Evolutionary conservation across 176 grass and related monocot species (phyloP).

Genomic region (Lolium rigidum): DNA sequence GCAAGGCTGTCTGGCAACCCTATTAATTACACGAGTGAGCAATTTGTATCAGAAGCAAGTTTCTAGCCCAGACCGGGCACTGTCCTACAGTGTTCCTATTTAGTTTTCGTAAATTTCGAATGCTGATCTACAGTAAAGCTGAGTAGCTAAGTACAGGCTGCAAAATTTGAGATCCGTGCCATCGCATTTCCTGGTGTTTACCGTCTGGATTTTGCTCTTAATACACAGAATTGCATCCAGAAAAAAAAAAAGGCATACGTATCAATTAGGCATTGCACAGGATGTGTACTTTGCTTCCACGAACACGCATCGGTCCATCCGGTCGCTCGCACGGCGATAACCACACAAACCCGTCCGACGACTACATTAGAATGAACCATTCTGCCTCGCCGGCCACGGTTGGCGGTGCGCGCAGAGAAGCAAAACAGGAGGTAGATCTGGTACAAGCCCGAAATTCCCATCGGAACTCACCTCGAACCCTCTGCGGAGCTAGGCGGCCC

Average conservation of each 20-base stretch:
- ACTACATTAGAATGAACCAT: not conserved
- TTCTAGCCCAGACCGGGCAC: not conserved
- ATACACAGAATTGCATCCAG: not conserved
- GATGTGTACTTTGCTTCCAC: no score
- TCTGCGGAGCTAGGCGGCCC: not conserved
- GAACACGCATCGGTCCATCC: no score
- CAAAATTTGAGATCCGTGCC: not conserved
- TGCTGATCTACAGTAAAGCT: not conserved
- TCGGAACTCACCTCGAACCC: not conserved
- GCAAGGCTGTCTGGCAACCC: not conserved
- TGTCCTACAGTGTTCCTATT: not conserved
- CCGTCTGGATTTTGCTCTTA: not conserved
- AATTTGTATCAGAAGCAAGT: not conserved
- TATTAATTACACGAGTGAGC: not conserved
- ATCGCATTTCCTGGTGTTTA: not conserved
- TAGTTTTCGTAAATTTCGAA: not conserved
- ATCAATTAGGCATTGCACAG: not conserved
- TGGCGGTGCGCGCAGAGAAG: no score
- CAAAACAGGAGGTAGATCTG: not conserved
- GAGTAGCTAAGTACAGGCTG: not conserved
- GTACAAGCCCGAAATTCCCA: not conserved
- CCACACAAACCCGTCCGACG: not conserved
- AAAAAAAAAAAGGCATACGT: not conserved
- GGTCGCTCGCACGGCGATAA: not conserved
- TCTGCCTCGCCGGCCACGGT: no score